phyloP scores from a whole-genome alignment of 257 asterid genomes.

The Rhazya stricta region DNA sequence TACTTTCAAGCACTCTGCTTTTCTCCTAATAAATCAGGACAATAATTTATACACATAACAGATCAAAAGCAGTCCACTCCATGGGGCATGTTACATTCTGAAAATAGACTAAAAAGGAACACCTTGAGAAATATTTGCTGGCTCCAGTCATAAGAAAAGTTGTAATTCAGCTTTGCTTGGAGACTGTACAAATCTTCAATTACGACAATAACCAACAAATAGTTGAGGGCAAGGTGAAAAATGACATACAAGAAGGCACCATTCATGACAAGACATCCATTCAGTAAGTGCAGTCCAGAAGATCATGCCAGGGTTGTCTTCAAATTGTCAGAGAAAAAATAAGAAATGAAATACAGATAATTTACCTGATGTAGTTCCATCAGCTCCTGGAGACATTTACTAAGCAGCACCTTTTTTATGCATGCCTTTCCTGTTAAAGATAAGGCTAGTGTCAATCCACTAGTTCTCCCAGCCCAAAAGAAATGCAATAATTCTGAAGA shows the following conservation, averaged over 20 bases:
- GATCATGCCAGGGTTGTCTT: background rate
- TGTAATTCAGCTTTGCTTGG: background rate
- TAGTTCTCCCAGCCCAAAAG: background rate
- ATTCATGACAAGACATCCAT: background rate
- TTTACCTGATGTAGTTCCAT: conserved; percentile 99
- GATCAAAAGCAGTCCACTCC: background rate
- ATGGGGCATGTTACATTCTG: background rate
- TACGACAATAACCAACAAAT: background rate
- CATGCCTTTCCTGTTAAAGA: conserved; percentile 84
- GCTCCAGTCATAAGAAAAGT: background rate
- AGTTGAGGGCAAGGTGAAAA: background rate
- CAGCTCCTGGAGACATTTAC: conserved; percentile 97
- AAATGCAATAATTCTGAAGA: background rate
- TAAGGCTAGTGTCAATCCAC: background rate
- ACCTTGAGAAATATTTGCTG: background rate
- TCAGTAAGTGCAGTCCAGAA: background rate
- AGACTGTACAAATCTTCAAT: background rate
- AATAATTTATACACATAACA: background rate
- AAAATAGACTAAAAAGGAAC: background rate
- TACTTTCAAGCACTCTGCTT: background rate
- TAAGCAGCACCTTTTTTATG: conserved; percentile 90
- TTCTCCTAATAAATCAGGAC: background rate
- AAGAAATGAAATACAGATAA: conserved; percentile 2
- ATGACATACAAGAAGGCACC: background rate
- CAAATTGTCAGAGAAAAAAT: background rate